Evolutionary conservation across 768 basidiomycete species (phyloP), one percentile per base, ranked within the genome.

Genomic region (Psilocybe sp.): DNA sequence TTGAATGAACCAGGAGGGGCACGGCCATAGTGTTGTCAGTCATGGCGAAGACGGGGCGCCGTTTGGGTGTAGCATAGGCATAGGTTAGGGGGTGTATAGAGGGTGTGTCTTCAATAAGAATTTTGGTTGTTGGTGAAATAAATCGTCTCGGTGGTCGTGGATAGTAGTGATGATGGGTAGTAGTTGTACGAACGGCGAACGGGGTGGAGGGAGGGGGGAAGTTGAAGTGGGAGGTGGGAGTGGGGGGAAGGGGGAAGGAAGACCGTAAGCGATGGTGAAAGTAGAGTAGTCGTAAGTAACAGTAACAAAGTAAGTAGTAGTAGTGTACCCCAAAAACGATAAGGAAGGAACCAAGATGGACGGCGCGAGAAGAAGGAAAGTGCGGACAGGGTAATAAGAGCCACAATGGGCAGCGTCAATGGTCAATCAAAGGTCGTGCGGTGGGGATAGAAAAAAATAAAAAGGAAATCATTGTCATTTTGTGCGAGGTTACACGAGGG

Each of bases 341-440:
- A 38, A 44, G 12, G 32, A 34, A 44, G 13, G 32, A 44, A 18
- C 35, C 43, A 33, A 44, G 32, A 16, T 15, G 8, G 23, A 14
- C 33, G 41, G 41, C 19, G 32, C 9, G 35, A 32, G 23, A 42
- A 42, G 14, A 23, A 19, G 10, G 6, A 42, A 10, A 42, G 13
- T 10, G 15, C 18, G 19, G 18, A 19, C 14, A 28, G 15, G 43
- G 32, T 43, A 31, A 43, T 15, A 28, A 40, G 4, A 40, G 40
- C 16, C 16, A 40, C 16, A 40, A 40, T 8, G 19, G 38, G 23
- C 34, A 40, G 41, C 14, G 34, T 19, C 37, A 11, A 23, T 44
- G 40, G 41, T 44, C 16, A 33, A 31, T 15, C 44, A 49, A 50
- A 50, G 49, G 49, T 50, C 49, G 39, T 50, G 40, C 41, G 40